A percentile compares a stretch with the other conserved stretches of the same genome.
Evolutionary conservation across 306 rosid genomes (phyloP).

Genomic region (Castanea mollissima): DNA sequence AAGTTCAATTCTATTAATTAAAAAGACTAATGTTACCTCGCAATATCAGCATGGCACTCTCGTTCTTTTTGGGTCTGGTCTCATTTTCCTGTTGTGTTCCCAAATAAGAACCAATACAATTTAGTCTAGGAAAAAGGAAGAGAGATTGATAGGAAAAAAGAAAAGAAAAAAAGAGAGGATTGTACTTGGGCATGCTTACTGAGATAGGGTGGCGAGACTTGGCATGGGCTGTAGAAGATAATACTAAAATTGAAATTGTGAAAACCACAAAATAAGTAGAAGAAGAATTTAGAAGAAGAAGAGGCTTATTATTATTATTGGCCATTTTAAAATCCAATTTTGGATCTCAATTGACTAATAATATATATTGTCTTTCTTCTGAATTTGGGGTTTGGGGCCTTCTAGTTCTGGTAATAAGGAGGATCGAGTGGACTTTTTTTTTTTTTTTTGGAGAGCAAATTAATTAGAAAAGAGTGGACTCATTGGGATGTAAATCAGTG

Average conservation of each 20-base stretch:
- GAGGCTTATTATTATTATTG: background rate
- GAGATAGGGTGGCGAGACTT: constrained; percentile 67
- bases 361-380: no score
- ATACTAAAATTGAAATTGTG: constrained; percentile 19
- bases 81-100: constrained; percentile 53
- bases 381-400: no score
- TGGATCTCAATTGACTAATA: no score
- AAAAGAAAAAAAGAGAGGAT: background rate
- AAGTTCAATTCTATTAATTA: background rate
- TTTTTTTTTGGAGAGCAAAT: no score
- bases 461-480: no score
- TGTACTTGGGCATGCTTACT: constrained; percentile 20
- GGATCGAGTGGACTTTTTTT: no score
- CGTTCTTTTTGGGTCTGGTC: constrained; percentile 66
- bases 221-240: constrained; percentile 46
- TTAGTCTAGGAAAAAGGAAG: background rate
- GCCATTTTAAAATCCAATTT: no score
- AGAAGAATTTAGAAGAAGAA: background rate
- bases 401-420: no score
- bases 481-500: no score
- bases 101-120: background rate
- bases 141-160: background rate
- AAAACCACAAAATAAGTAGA: constrained; percentile 2
- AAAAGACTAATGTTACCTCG: constrained; percentile 38
- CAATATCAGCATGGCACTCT: constrained; percentile 79